Percentiles rank a stretch among this genome's conserved stretches.
These are phyloP conservation scores for Ascochyta viciae-villosae DNA, from an alignment of 2,329 filamentous ascomycete species.

Conservation along the genomic window DNA sequence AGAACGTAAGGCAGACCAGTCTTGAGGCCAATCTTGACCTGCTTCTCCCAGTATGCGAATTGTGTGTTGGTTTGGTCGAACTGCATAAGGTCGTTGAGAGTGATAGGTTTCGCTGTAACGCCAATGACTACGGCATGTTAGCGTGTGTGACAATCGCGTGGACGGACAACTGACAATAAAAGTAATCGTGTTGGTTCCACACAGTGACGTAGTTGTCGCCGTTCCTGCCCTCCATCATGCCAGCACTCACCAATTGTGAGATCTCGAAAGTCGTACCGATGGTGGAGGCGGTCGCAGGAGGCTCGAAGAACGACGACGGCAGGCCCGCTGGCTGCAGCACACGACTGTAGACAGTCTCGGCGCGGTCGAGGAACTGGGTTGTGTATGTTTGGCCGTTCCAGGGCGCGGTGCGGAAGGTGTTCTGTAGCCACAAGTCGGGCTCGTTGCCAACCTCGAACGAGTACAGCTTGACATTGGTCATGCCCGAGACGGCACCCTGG, in stretches of 20 bases:
- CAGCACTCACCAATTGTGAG: constrained; percentile 49
- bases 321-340: constrained; percentile 54
- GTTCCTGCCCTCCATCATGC: constrained; percentile 49
- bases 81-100: constrained; percentile 55
- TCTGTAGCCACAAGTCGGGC: constrained; percentile 53
- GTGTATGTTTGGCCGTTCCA: constrained; percentile 57
- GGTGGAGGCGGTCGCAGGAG: constrained; percentile 58
- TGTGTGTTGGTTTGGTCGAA: constrained; percentile 57
- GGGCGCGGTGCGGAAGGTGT: constrained; percentile 53
- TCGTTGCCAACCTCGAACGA: constrained; percentile 56
- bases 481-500: constrained; percentile 44
- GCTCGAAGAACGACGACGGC: constrained; percentile 57
- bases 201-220: constrained; percentile 49
- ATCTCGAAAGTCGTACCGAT: constrained; percentile 61
- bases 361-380: constrained; percentile 56
- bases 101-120: constrained; percentile 54
- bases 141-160: neutral
- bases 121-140: constrained; percentile 51
- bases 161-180: constrained; percentile 50
- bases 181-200: constrained; percentile 64
- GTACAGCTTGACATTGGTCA: constrained; percentile 50
- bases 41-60: constrained; percentile 56
- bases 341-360: constrained; percentile 52
- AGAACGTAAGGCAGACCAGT: constrained; percentile 58
- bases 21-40: constrained; percentile 52